These are phyloP conservation scores for Saccharomycopsis phalli DNA, from an alignment of 1,139 yeast genomes.

Conservation along the genomic window DNA sequence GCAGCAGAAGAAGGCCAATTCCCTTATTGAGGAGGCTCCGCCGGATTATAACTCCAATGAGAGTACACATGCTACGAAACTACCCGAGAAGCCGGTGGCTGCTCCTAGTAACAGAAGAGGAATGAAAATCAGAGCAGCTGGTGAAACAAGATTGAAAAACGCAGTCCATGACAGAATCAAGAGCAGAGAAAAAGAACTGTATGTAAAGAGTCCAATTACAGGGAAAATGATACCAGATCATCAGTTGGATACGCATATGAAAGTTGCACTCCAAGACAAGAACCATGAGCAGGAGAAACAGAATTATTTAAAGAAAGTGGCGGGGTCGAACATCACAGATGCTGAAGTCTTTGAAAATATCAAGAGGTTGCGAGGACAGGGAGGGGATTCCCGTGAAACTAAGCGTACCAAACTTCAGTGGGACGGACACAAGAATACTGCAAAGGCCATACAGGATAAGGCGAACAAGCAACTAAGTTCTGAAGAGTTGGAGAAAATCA, in stretches of 20 bases:
- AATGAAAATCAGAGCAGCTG: constrained; percentile 61
- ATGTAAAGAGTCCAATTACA: constrained; percentile 66
- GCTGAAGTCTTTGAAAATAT: constrained; percentile 71
- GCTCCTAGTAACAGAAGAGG: constrained; percentile 15
- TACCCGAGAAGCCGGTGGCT: constrained; percentile 11
- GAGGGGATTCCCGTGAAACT: constrained; percentile 20
- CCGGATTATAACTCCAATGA: constrained; percentile 26
- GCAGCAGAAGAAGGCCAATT: constrained; percentile 34
- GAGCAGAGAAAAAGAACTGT: constrained; percentile 23
- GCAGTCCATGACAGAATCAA: too few relatives aligned
- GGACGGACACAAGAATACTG: constrained; percentile 28
- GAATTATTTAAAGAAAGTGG: constrained; percentile 52
- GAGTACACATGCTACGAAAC: constrained; percentile 5
- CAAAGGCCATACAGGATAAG: constrained; percentile 7
- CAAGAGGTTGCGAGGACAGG: constrained; percentile 40
- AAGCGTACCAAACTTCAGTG: constrained; percentile 27
- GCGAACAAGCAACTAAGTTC: constrained; percentile 7
- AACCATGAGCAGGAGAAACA: constrained; percentile 64
- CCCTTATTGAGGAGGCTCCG: constrained; percentile 31
- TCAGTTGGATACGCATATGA: constrained; percentile 65
- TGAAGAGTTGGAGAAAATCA: constrained; percentile 5
- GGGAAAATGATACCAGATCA: constrained; percentile 61
- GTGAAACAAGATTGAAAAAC: constrained; percentile 53
- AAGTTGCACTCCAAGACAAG: constrained; percentile 70
- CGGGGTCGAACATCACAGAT: constrained; percentile 42